A percentile compares a stretch with the other conserved stretches of the same genome.
Conservation (phyloP, 2,329 filamentous ascomycete genomes). For the Penicillium capsulatum region DNA sequence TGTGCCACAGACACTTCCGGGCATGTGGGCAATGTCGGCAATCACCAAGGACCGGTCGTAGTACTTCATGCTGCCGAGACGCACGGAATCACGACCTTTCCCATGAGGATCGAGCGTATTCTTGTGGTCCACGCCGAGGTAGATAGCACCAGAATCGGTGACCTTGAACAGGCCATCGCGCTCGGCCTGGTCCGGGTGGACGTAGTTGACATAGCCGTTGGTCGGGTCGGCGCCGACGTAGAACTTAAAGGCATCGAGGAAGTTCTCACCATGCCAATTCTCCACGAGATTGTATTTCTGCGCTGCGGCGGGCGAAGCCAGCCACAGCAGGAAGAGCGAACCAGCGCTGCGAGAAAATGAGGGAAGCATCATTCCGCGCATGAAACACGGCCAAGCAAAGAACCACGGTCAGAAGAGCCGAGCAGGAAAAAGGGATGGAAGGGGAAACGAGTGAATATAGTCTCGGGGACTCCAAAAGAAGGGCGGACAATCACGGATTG, state of each 20-base stretch:
- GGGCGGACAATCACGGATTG: constrained; percentile 21
- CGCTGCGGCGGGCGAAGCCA: constrained; percentile 23
- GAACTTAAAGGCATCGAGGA: constrained; percentile 51
- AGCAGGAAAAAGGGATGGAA: constrained; percentile 15
- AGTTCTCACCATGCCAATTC: constrained; percentile 44
- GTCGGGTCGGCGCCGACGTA: constrained; percentile 47
- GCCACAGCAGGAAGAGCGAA: constrained; percentile 28
- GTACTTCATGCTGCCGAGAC: constrained; percentile 43
- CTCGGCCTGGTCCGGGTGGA: constrained; percentile 40
- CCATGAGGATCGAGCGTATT: constrained; percentile 35
- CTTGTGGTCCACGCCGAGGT: constrained; percentile 45
- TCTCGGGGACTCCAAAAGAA: constrained; percentile 15
- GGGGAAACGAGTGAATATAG: constrained; percentile 3
- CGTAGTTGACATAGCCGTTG: constrained; percentile 50
- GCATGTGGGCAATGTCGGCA: constrained; percentile 48
- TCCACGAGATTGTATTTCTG: constrained; percentile 39
- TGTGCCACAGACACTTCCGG: constrained; percentile 46
- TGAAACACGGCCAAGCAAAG: not conserved
- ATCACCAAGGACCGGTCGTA: constrained; percentile 47
- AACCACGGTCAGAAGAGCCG: not conserved
- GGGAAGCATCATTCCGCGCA: constrained; percentile 23
- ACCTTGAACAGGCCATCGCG: constrained; percentile 34
- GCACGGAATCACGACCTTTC: constrained; percentile 43
- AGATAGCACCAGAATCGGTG: constrained; percentile 35
- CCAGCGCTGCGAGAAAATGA: constrained; percentile 29